phyloP scores from a whole-genome alignment of 805 yeast species.

The Kazachstania taianensis region DNA sequence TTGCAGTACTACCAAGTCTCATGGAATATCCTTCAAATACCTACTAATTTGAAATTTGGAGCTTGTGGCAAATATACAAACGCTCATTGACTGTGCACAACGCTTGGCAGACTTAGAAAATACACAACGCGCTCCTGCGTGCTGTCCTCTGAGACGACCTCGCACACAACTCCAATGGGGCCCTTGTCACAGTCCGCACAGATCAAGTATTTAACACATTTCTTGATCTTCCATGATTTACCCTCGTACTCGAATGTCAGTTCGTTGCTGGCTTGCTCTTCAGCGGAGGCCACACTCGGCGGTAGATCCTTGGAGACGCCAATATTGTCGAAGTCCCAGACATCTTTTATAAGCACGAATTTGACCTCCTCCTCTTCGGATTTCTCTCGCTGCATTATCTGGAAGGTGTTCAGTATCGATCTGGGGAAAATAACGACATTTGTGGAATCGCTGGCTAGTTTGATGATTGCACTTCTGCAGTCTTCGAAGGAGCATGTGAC shows the following conservation, averaged over 20 bases:
- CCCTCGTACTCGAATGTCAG: conserved; percentile 15
- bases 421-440: conserved; percentile 8
- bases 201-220: conserved; percentile 44
- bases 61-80: no score
- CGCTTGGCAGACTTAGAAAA: conserved; percentile 38
- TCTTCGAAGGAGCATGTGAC: conserved; percentile 19
- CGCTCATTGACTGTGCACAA: no score
- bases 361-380: conserved; percentile 2
- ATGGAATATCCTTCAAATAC: no score
- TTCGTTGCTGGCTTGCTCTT: conserved; percentile 13
- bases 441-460: conserved; percentile 8
- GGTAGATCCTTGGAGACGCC: conserved; percentile 49
- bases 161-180: conserved; percentile 55
- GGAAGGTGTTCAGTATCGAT: conserved; percentile 10
- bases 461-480: conserved; percentile 17
- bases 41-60: no score
- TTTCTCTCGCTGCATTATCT: conserved; percentile 13
- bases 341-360: conserved; percentile 42
- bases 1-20: no score
- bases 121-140: conserved; percentile 28
- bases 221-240: conserved; percentile 18
- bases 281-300: conserved; percentile 3
- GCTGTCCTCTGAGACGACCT: conserved; percentile 25
- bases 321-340: conserved; percentile 74
- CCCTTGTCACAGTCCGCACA: conserved; percentile 77